These are phyloP conservation scores for Citrus glauca DNA, from an alignment of 345 rosid species.

Conservation along the genomic window DNA sequence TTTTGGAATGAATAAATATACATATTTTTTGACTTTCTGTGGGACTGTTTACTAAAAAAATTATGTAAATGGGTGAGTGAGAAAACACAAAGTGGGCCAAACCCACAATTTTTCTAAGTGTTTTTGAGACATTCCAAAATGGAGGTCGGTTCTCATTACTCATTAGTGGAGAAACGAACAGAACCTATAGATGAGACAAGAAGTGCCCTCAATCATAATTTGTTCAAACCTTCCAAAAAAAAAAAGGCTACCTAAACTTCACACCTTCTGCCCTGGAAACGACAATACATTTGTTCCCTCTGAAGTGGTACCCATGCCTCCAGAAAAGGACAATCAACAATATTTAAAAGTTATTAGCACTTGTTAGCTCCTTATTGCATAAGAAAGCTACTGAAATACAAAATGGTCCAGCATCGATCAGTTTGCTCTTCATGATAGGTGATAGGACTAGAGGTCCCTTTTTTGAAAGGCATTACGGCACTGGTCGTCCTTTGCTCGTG, in stretches of 20 bases:
- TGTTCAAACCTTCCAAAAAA: background rate
- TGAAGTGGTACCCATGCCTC: conserved; percentile 26
- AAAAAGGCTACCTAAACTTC: background rate
- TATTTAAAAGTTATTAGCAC: background rate
- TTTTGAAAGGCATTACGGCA: conserved; percentile 21
- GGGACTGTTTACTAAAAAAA: background rate
- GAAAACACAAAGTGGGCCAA: conserved; percentile 21
- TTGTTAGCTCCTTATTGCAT: conserved; percentile 25
- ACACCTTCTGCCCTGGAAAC: conserved; percentile 10
- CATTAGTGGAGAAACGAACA: background rate
- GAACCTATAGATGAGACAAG: conserved; percentile 14
- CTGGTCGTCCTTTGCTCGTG: background rate
- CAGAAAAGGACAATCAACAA: conserved; percentile 13
- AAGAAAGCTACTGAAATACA: conserved; percentile 7
- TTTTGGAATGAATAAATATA: background rate
- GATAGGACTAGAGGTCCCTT: background rate
- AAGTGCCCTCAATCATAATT: background rate
- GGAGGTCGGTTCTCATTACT: conserved; percentile 11
- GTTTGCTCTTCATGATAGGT: background rate
- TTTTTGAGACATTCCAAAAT: conserved; percentile 11
- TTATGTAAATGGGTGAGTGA: conserved; percentile 2
- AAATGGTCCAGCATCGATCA: conserved; percentile 19
- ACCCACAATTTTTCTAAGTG: background rate
- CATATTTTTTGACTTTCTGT: conserved; percentile 13
- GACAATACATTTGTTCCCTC: conserved; percentile 25